Conservation (phyloP, 1,284 basidiomycete genomes). For the Trametes pubescens region DNA sequence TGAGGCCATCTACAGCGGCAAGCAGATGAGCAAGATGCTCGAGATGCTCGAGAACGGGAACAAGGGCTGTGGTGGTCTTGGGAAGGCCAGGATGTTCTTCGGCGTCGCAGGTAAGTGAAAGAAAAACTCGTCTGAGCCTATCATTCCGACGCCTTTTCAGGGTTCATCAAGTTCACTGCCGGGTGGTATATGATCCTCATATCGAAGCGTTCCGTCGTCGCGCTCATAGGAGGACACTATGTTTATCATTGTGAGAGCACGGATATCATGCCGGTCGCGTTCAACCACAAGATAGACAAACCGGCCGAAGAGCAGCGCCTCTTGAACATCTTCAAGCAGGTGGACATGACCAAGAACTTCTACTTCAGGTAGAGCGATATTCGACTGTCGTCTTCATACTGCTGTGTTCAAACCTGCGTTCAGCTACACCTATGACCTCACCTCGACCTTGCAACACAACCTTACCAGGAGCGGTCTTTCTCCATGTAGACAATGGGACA, state of each 20-base stretch:
- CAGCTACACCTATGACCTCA: conserved; percentile 97
- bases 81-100: conserved; percentile 83
- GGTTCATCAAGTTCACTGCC: conserved; percentile 90
- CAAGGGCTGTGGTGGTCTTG: conserved; percentile 86
- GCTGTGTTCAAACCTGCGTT: not conserved
- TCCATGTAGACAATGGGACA: conserved; percentile 58
- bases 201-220: conserved; percentile 91
- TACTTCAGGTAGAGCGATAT: conserved; percentile 85
- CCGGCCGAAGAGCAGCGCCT: conserved; percentile 86
- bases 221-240: conserved; percentile 95
- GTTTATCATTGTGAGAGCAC: conserved; percentile 97
- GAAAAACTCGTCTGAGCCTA: not conserved
- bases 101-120: conserved; percentile 68
- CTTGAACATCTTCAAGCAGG: conserved; percentile 95
- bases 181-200: conserved; percentile 94
- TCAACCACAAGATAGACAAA: conserved; percentile 82
- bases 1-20: conserved; percentile 85
- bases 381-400: not conserved
- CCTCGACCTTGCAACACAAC: conserved; percentile 94
- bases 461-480: conserved; percentile 61
- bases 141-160: conserved; percentile 48
- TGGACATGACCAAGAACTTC: conserved; percentile 98
- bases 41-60: conserved; percentile 97
- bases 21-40: conserved; percentile 89
- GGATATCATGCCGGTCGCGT: conserved; percentile 80